Evolutionary conservation across 352 stramenopile species (phyloP), one percentile per base, ranked within the genome.

Genomic region (Pythium rishiriense): DNA sequence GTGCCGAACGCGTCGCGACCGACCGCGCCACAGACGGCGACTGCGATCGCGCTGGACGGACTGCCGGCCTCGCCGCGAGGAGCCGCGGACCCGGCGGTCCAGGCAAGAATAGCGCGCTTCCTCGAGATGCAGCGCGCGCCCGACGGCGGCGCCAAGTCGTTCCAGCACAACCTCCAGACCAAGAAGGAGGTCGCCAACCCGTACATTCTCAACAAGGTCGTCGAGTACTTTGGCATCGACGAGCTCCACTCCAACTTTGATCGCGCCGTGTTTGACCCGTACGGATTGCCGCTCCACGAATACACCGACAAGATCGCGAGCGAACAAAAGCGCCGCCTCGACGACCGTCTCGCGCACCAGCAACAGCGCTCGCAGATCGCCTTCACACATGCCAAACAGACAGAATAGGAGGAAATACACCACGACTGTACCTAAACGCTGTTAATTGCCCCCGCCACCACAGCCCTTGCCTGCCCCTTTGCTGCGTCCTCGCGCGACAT

Each of bases 181-280:
- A 91, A 93, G 69, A 93, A 93, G 58, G 87, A 96, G 55, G 86
- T 96, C 46, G 76, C 76, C 51, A 96, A 96, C 70, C 87, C 87
- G 28, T 91, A 92, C 72, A 93, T 96, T 60, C 70, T 96, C 10
- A 74, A 92, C 39, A 94, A 93, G 51, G 81, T 96, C 53, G 85
- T 96, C 49, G 85, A 86, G 33, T 93, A 93, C 66, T 96, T 93
- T 66, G 76, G 65, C 35, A 96, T 96, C 61, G 79, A 96, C 56
- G 81, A 96, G 67, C 70, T 91, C 41, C 74, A 85, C 15, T 83
- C 82, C 39, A 91, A 94, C 58, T 93, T 93, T 46, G 31, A 69
- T 19, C 48, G 57, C 15, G 48, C 74, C n/a, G 67, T 91, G 19
- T 96, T 93, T 31, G 81, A 96, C 60, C 87, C 85, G 11, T 72